Evolutionary conservation across 495 filamentous ascomycete genomes (phyloP).

Genomic region (Penicillium flavigenum): DNA sequence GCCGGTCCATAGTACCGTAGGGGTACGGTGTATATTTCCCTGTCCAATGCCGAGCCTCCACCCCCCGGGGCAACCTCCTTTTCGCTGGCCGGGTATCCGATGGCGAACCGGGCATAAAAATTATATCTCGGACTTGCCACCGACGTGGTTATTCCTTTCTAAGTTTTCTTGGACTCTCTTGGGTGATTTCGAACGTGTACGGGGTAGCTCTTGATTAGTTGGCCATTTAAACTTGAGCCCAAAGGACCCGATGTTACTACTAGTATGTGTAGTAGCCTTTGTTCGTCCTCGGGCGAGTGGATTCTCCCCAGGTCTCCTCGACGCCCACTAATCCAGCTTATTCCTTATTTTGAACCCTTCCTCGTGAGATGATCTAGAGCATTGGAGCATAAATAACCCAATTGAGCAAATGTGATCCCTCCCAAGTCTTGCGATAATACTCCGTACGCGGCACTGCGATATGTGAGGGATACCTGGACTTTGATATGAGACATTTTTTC

Average conservation of each 20-base stretch:
- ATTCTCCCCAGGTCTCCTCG: neutral
- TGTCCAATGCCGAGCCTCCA: slow-evolving; percentile 26
- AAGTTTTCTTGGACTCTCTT: neutral
- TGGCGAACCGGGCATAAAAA: slow-evolving; percentile 1
- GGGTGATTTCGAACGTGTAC: neutral
- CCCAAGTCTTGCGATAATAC: neutral
- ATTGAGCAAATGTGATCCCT: slow-evolving; percentile 1
- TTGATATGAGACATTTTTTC: slow-evolving; percentile 30
- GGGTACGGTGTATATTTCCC: slow-evolving; percentile 30
- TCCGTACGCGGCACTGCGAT: neutral
- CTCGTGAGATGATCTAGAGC: neutral
- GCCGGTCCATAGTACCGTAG: slow-evolving; percentile 16
- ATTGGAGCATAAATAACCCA: neutral
- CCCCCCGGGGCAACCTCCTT: slow-evolving; percentile 32
- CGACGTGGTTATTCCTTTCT: neutral
- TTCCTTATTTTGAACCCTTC: neutral
- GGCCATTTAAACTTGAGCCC: neutral
- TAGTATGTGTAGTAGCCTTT: neutral
- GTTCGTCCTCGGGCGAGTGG: slow-evolving; percentile 1
- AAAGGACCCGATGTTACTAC: neutral
- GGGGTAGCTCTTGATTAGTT: slow-evolving; percentile 1
- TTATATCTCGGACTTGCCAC: slow-evolving; percentile 16
- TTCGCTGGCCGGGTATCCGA: slow-evolving; percentile 31
- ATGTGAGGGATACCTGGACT: slow-evolving; percentile 4
- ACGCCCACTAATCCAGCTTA: neutral